Evolutionary conservation across 2,329 filamentous ascomycete species (phyloP), one percentile per base, ranked within the genome.

Genomic region (Zarea fungicola): DNA sequence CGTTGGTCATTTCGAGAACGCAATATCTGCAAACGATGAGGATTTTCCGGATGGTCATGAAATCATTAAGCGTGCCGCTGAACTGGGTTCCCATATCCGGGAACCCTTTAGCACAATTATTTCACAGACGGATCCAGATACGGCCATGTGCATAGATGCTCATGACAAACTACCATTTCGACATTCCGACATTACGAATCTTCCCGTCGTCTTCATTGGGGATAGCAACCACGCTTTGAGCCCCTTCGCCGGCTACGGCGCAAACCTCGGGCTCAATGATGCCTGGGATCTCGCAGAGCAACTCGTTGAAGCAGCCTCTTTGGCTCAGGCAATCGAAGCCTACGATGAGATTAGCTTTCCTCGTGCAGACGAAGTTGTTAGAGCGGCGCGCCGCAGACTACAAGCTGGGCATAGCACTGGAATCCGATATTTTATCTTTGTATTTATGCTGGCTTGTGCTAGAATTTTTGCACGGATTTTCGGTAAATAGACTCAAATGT

Each of bases 171-270:
- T 56, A 35, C 67, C 73, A 0, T 75, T 77, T 50, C 7, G 52
- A 1, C 71, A 76, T 37, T 54, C 59, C 7, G 50, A 54, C 6
- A 39, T 60, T 4, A 19, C 48, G 1, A 40, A 57, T 4, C 16
- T 56, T 9, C 56, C 59, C 1, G 62, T 72, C 7, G 56, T 77
- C 9, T 77, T 73, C 43, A 70, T 77, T 19, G 75, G 75, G 10
- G 73, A 77, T 54, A 64, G 65, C 48, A 77, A 77, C 52, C 74
- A 77, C 55, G 73, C 73, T 1, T 63, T 76, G 6, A 74, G 65
- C 44, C 70, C 73, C 0, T 77, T 75, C 58, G 69, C 73, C 5
- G 72, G 74, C 1, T 71, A 67, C 48, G 74, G 75, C 0, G 73
- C 72, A 0, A 76, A 75, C 52, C 55, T 76, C 50, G 74, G 72